Conservation (phyloP, 164 flowering plant species). For the Nymphaea colorata region DNA sequence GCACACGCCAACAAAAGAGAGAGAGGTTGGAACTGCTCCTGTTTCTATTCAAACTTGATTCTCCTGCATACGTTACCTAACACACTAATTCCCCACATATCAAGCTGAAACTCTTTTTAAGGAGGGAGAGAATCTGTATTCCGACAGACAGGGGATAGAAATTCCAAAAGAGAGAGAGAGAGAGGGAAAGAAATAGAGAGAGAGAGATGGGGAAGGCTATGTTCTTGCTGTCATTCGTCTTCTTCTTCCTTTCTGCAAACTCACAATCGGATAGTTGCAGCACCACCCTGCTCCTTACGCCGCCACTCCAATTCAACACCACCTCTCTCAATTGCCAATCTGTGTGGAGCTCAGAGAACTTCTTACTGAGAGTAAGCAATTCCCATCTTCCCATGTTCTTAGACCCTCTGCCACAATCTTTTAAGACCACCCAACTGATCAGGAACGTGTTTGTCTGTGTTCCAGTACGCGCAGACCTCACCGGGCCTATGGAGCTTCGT, state of each 20-base stretch:
- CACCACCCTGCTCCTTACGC: background rate
- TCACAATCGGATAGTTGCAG: background rate
- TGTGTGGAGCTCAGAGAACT: background rate
- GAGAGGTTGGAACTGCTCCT: background rate
- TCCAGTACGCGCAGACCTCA: slow-evolving; percentile 22
- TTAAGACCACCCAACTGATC: too few species aligned
- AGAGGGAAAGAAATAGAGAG: slow-evolving; percentile 1
- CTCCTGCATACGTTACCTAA: background rate
- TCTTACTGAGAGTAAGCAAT: background rate
- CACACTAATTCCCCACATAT: background rate
- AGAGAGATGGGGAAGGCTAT: background rate
- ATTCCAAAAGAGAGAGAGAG: background rate
- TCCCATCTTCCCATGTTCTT: background rate
- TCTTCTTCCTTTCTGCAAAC: background rate
- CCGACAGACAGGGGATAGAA: background rate
- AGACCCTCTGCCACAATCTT: background rate
- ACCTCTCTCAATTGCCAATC: slow-evolving; percentile 2
- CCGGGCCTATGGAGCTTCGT: slow-evolving; percentile 31
- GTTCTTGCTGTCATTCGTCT: background rate
- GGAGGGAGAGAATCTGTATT: background rate
- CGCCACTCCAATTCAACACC: background rate
- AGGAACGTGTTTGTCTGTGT: background rate
- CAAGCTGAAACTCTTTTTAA: background rate
- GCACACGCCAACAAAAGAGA: too few species aligned
- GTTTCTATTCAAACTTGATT: background rate